A percentile compares a stretch with the other conserved stretches of the same genome.
Evolutionary conservation across 2,329 filamentous ascomycete genomes (phyloP).

Genomic region (Huntiella savannae): DNA sequence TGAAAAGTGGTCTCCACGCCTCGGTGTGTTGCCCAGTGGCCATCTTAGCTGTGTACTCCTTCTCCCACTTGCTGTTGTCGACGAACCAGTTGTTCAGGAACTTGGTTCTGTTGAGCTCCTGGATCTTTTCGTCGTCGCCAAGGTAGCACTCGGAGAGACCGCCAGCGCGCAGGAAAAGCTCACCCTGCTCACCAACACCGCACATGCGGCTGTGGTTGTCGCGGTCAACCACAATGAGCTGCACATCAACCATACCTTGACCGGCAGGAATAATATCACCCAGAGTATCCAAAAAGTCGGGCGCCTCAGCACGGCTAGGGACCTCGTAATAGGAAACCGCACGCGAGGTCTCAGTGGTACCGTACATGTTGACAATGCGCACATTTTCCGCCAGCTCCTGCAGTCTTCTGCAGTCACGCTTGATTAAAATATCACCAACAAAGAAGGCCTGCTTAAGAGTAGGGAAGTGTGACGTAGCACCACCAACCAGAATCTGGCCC

Average conservation of each 20-base stretch:
- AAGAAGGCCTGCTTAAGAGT: constrained; percentile 67
- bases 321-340: constrained; percentile 65
- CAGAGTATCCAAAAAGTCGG: constrained; percentile 26
- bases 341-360: constrained; percentile 69
- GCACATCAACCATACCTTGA: constrained; percentile 72
- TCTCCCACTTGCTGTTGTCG: constrained; percentile 40
- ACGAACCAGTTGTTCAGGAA: constrained; percentile 80
- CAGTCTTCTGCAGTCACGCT: constrained; percentile 59
- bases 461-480: constrained; percentile 58
- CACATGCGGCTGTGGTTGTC: constrained; percentile 49
- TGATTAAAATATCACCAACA: constrained; percentile 79
- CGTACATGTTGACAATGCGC: constrained; percentile 70
- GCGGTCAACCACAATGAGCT: constrained; percentile 66
- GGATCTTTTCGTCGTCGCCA: constrained; percentile 35
- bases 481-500: constrained; percentile 85
- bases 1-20: constrained; percentile 61
- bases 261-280: constrained; percentile 64
- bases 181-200: constrained; percentile 61
- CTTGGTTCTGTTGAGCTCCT: constrained; percentile 47
- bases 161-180: constrained; percentile 64
- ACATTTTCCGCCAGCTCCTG: constrained; percentile 57
- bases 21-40: constrained; percentile 22
- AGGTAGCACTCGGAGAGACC: constrained; percentile 73
- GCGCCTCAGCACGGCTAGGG: constrained; percentile 43
- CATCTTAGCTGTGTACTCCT: constrained; percentile 19